These are phyloP conservation scores for Aspergillus sp. DNA, from an alignment of 2,329 filamentous ascomycete genomes.

Conservation along the genomic window DNA sequence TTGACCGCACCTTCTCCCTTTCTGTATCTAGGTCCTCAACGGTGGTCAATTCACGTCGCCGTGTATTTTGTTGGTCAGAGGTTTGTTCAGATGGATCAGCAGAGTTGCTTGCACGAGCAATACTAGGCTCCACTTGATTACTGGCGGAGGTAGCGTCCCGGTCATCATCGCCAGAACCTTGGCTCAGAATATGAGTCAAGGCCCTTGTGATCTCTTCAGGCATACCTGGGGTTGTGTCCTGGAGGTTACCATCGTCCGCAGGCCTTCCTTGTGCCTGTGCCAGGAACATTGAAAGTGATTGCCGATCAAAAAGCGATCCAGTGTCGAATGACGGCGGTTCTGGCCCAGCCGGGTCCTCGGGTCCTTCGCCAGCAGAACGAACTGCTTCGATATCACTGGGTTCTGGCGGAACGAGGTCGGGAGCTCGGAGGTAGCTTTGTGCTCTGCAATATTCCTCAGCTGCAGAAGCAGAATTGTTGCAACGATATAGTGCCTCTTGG, in stretches of 20 bases:
- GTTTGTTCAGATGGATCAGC: conserved; percentile 20
- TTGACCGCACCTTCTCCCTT: conserved; percentile 69
- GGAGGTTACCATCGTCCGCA: conserved; percentile 23
- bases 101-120: conserved; percentile 19
- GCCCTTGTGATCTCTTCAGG: conserved; percentile 41
- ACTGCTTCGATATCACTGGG: conserved; percentile 51
- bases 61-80: conserved; percentile 25
- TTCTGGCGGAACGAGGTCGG: conserved; percentile 67
- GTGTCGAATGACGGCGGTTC: conserved; percentile 28
- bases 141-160: conserved; percentile 25
- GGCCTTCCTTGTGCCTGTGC: conserved; percentile 29
- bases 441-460: conserved; percentile 75
- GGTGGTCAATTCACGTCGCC: conserved; percentile 47
- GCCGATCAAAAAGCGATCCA: conserved; percentile 27
- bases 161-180: conserved; percentile 28
- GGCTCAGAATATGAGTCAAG: conserved; percentile 42
- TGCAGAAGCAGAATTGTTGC: conserved; percentile 62
- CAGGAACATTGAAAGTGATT: conserved; percentile 36
- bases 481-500: conserved; percentile 78
- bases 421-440: conserved; percentile 57
- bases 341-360: conserved; percentile 28
- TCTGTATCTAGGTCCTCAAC: conserved; percentile 78
- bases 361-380: conserved; percentile 29
- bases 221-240: conserved; percentile 23
- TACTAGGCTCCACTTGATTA: conserved; percentile 17